A percentile compares a stretch with the other conserved stretches of the same genome.
Evolutionary conservation across 2,329 filamentous ascomycete genomes (phyloP).

Genomic region (Penicillium digitatum): DNA sequence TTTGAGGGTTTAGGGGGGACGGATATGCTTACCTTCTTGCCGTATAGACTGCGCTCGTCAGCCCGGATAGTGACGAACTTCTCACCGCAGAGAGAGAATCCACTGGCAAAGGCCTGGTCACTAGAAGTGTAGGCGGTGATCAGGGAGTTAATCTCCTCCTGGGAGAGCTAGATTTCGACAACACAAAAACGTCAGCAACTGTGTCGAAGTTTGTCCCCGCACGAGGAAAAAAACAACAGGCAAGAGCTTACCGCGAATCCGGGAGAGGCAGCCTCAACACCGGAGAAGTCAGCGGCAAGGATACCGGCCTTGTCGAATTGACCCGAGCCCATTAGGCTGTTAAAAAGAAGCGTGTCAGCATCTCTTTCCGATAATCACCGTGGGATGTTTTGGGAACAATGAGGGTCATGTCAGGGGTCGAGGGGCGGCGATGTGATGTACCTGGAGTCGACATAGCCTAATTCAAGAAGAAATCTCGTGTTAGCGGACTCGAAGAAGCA

Average conservation of each 20-base stretch:
- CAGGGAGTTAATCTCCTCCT: conserved; percentile 54
- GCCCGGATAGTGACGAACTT: conserved; percentile 74
- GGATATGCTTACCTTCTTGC: conserved; percentile 64
- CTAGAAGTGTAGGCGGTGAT: conserved; percentile 51
- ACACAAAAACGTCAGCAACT: background rate
- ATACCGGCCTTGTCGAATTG: conserved; percentile 82
- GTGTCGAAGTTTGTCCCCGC: conserved; percentile 1
- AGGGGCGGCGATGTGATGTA: conserved; percentile 41
- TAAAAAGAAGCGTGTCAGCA: conserved; percentile 13
- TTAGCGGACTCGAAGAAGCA: conserved; percentile 14
- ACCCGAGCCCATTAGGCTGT: conserved; percentile 72
- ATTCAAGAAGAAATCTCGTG: conserved; percentile 9
- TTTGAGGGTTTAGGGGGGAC: conserved; percentile 23
- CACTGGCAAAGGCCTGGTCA: conserved; percentile 52
- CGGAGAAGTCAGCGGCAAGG: conserved; percentile 74
- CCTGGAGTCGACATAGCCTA: conserved; percentile 62
- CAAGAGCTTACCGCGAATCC: conserved; percentile 67
- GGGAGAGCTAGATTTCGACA: conserved; percentile 44
- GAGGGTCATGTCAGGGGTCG: conserved; percentile 1
- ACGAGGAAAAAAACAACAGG: conserved; percentile 2
- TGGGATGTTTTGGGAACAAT: background rate
- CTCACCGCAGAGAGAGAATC: conserved; percentile 70
- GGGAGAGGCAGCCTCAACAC: conserved; percentile 67
- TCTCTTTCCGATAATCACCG: background rate
- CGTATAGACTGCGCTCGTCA: conserved; percentile 76